These are phyloP conservation scores for Boletus sp. DNA, from an alignment of 768 basidiomycete genomes.

Conservation along the genomic window DNA sequence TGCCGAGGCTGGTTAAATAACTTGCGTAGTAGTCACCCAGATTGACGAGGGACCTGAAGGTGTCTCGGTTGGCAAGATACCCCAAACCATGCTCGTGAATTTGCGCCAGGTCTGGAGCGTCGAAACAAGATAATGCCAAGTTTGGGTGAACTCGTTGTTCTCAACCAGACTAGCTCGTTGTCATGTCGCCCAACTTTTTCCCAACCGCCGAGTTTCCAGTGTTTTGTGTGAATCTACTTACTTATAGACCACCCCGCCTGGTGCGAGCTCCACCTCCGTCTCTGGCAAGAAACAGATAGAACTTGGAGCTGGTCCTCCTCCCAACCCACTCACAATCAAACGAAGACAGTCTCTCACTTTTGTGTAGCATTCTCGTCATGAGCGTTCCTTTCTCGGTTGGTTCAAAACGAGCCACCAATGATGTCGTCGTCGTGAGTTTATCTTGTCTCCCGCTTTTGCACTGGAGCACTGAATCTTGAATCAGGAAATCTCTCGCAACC, in stretches of 20 bases:
- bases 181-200: conserved; percentile 14
- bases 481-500: conserved; percentile 36
- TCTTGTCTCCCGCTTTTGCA: neutral
- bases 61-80: too few species aligned
- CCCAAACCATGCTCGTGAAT: too few species aligned
- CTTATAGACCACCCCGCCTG: too few species aligned
- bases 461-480: neutral
- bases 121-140: neutral
- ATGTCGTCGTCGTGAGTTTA: conserved; percentile 27
- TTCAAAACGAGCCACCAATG: conserved; percentile 16
- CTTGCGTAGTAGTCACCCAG: too few species aligned
- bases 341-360: neutral
- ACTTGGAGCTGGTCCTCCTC: conserved; percentile 23
- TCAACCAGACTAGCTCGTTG: conserved; percentile 11
- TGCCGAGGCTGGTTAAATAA: too few species aligned
- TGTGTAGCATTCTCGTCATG: conserved; percentile 8
- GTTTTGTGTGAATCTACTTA: too few species aligned
- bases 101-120: too few species aligned
- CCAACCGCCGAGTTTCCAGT: too few species aligned
- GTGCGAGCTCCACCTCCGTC: neutral
- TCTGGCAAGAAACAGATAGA: neutral
- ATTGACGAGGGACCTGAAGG: too few species aligned
- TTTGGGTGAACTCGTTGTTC: neutral
- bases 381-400: conserved; percentile 7
- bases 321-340: neutral